Percentiles rank a stretch among this genome's conserved stretches.
phyloP scores from a whole-genome alignment of 345 rosid species.

The Lepidium didymum region DNA sequence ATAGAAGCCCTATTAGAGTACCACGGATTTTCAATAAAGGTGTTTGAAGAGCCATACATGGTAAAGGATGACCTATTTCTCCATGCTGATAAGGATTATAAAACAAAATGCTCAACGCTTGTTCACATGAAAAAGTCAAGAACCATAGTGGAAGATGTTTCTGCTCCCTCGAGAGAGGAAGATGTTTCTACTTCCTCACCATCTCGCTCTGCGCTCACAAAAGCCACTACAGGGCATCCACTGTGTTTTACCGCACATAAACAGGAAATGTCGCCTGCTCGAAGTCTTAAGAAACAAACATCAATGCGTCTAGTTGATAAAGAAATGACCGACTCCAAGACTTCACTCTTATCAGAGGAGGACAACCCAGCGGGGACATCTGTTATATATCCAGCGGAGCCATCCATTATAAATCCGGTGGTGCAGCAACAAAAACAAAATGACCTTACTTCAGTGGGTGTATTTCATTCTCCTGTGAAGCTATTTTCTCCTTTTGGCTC shows the following conservation, averaged over 20 bases:
- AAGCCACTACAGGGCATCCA: constrained; percentile 32
- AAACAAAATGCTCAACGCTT: constrained; percentile 76
- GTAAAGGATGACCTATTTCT: constrained; percentile 86
- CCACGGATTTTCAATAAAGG: constrained; percentile 72
- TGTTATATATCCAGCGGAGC: constrained; percentile 24
- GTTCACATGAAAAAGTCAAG: constrained; percentile 69
- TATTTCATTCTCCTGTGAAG: constrained; percentile 29
- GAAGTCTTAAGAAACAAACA: constrained; percentile 31
- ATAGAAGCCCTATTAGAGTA: constrained; percentile 53
- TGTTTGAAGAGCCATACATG: constrained; percentile 87
- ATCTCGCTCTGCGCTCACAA: constrained; percentile 23
- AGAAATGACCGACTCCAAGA: constrained; percentile 40
- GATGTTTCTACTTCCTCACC: constrained; percentile 45
- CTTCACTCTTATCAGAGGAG: constrained; percentile 34
- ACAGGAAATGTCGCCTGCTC: constrained; percentile 24
- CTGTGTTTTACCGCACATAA: constrained; percentile 19
- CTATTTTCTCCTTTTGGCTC: constrained; percentile 36
- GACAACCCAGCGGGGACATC: constrained; percentile 21
- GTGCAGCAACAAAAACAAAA: constrained; percentile 30
- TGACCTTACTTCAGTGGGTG: constrained; percentile 23
- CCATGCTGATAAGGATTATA: constrained; percentile 67
- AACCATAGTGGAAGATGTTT: constrained; percentile 63
- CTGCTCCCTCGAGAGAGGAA: constrained; percentile 35
- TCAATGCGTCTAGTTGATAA: constrained; percentile 30
- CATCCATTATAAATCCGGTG: constrained; percentile 25